A percentile compares a stretch with the other conserved stretches of the same genome.
Conservation (phyloP, 768 basidiomycete species). For the Boletus sp. region DNA sequence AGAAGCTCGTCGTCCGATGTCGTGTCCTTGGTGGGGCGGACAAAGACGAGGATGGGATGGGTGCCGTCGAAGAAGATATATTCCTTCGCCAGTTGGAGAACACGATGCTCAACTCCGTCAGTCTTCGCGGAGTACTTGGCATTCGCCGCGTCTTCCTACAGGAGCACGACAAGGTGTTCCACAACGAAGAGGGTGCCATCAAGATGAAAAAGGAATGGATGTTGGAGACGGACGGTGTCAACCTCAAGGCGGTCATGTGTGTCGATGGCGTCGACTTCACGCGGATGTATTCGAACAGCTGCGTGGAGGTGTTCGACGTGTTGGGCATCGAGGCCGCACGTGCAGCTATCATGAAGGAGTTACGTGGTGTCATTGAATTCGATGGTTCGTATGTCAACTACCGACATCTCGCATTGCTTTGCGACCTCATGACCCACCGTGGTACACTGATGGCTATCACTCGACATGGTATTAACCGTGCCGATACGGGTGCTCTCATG, state of each 20-base stretch:
- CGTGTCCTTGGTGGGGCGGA: constrained; percentile 83
- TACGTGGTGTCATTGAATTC: constrained; percentile 96
- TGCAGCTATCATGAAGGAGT: constrained; percentile 88
- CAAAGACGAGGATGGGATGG: constrained; percentile 80
- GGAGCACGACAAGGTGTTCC: constrained; percentile 74
- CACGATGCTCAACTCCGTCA: constrained; percentile 94
- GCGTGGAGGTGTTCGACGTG: constrained; percentile 90
- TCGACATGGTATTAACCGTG: constrained; percentile 97
- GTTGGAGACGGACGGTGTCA: constrained; percentile 95
- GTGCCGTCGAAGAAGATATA: constrained; percentile 83
- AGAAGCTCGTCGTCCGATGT: constrained; percentile 95
- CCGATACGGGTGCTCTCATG: constrained; percentile 98
- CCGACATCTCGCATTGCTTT: constrained; percentile 92
- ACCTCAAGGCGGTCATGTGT: constrained; percentile 92
- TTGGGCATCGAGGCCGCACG: constrained; percentile 97
- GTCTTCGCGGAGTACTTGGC: constrained; percentile 85
- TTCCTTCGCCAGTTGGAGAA: constrained; percentile 96
- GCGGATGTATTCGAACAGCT: constrained; percentile 95
- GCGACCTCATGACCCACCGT: constrained; percentile 97
- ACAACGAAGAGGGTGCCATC: constrained; percentile 64
- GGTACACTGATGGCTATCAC: constrained; percentile 97
- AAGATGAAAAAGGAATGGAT: constrained; percentile 81
- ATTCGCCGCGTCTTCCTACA: constrained; percentile 94
- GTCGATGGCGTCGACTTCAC: constrained; percentile 92
- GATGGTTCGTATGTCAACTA: constrained; percentile 99